Evolutionary conservation across 2,329 filamentous ascomycete species (phyloP), one percentile per base, ranked within the genome.

Genomic region (Xylariales sp.): DNA sequence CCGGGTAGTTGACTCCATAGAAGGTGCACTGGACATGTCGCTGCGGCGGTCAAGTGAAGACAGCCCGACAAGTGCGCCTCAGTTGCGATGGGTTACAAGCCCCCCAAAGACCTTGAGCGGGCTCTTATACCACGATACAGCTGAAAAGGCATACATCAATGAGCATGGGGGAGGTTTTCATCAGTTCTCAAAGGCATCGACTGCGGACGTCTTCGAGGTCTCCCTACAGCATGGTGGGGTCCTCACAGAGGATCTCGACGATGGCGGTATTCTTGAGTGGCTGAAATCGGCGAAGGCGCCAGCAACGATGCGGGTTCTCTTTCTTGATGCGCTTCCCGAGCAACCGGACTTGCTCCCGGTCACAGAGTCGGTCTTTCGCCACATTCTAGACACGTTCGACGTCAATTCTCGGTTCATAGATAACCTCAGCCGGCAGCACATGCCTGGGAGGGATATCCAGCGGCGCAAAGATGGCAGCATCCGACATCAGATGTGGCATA

Each of bases 401-500:
- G 31, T 43, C 4, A 29, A 9, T 9, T 31, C 35, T 8, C 28
- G 41, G 0, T 43, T 43, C 29, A 28, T 29, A n/a, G 41, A 43
- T 21, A 43, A 39, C 22, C 15, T 43, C 4, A 18, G 28, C n/a
- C 21, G 41, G 6, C 41, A 43, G 35, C 36, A 43, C 19, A 43
- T 43, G 41, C 41, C 41, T 4, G 35, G 41, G 12, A 22, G 35
- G n/a, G 29, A 33, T 8, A 24, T 39, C 5, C 36, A 37, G 9
- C 20, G 15, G 21, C 34, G 10, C 14, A 21, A 11, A 2, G 29
- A 33, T 22, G 35, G 36, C 2, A 16, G 10, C 4, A 28, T 20
- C 12, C 27, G 41, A 6, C 41, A 39, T 18, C 28, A 43, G 22
- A 32, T 39, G 35, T 43, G 41, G 41, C 29, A 43, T 16, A 39